Evolutionary conservation across 2,329 filamentous ascomycete species (phyloP).

Genomic region (Cladosporium austrohemisphaericum): DNA sequence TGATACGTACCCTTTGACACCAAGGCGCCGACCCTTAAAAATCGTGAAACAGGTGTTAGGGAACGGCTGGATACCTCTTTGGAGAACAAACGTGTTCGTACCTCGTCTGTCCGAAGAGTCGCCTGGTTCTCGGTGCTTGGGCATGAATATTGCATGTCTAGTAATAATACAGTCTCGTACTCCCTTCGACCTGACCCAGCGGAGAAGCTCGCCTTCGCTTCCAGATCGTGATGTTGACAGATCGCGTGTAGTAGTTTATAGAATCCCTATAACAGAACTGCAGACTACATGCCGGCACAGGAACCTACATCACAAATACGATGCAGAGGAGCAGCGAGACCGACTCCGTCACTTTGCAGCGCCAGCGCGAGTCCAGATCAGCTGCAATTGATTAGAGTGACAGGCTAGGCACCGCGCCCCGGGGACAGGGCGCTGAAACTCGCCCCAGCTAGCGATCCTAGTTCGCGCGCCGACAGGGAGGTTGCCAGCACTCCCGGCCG

Average conservation of each 20-base stretch:
- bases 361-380: slow-evolving; percentile 1
- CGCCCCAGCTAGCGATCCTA: neutral
- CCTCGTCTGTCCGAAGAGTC: no score
- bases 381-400: neutral
- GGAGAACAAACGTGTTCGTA: no score
- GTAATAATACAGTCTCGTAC: no score
- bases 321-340: neutral
- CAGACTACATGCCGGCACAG: slow-evolving; percentile 1
- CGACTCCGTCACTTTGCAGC: no score
- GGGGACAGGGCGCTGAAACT: slow-evolving; percentile 7
- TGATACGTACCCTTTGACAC: no score
- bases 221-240: neutral
- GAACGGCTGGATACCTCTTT: no score
- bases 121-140: slow-evolving; percentile 1
- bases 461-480: neutral
- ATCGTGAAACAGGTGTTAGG: no score
- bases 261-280: neutral
- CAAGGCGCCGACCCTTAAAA: no score
- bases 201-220: slow-evolving; percentile 8
- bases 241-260: neutral
- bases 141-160: neutral
- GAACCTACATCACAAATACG: neutral
- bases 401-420: neutral
- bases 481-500: neutral
- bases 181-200: no score